phyloP scores from a whole-genome alignment of 2,329 filamentous ascomycete genomes.

The Fusarium torulosum region DNA sequence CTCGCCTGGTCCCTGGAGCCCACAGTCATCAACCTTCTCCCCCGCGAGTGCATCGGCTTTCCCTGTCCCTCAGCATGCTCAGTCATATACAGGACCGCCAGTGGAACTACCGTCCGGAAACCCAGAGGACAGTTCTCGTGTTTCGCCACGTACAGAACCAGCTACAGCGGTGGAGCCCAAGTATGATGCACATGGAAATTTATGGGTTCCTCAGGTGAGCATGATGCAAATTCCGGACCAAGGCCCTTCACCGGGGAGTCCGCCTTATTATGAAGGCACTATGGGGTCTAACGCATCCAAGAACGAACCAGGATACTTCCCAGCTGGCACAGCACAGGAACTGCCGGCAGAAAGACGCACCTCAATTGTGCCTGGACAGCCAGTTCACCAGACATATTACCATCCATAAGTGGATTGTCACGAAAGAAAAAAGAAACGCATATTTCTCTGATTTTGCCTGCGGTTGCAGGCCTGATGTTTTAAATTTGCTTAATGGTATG shows the following conservation, averaged over 20 bases:
- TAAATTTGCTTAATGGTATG: conserved; percentile 16
- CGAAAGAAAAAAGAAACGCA: background rate
- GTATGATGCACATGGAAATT: conserved; percentile 50
- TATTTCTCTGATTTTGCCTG: conserved; percentile 14
- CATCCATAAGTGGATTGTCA: conserved; percentile 34
- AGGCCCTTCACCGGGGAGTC: conserved; percentile 36
- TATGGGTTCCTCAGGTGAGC: conserved; percentile 53
- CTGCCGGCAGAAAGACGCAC: conserved; percentile 39
- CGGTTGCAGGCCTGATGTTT: conserved; percentile 9
- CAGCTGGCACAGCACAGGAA: conserved; percentile 43
- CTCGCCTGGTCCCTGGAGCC: conserved; percentile 46
- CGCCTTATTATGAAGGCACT: conserved; percentile 36
- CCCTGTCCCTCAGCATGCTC: conserved; percentile 35
- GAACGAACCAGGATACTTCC: conserved; percentile 34
- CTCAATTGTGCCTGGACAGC: conserved; percentile 20
- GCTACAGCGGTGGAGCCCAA: conserved; percentile 43
- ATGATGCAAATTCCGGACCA: conserved; percentile 47
- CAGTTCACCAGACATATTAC: conserved; percentile 45
- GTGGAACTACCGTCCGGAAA: conserved; percentile 47
- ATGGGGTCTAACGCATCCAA: conserved; percentile 36
- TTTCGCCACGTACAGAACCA: conserved; percentile 36
- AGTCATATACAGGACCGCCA: conserved; percentile 44
- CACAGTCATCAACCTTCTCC: conserved; percentile 42
- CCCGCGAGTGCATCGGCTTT: conserved; percentile 39
- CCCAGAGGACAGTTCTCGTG: conserved; percentile 20